A percentile compares a stretch with the other conserved stretches of the same genome.
Conservation (phyloP, 2,329 filamentous ascomycete species). For the Chrysoporthe puriensis region DNA sequence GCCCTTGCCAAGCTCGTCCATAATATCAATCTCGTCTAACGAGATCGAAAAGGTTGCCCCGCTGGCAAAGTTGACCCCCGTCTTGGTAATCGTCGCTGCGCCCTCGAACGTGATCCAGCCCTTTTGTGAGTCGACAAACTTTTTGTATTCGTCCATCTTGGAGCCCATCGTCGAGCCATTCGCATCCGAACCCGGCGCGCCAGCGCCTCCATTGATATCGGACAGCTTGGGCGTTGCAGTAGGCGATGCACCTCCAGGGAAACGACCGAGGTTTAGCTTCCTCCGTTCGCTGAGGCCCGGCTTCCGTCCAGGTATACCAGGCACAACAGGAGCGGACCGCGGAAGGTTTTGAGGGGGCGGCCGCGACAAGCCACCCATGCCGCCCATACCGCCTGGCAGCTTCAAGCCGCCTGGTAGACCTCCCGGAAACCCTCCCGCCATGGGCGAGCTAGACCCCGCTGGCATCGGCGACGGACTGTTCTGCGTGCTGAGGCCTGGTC, state of each 20-base stretch:
- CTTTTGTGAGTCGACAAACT: conserved; percentile 89
- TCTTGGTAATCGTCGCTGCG: conserved; percentile 85
- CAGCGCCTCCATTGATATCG: conserved; percentile 40
- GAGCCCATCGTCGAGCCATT: conserved; percentile 48
- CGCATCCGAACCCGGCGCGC: conserved; percentile 33
- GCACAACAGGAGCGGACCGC: conserved; percentile 57
- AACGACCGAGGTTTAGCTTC: conserved; percentile 55
- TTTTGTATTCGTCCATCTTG: conserved; percentile 64
- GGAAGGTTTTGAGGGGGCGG: conserved; percentile 53
- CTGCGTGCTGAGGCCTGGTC: conserved; percentile 22
- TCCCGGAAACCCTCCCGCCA: conserved; percentile 40
- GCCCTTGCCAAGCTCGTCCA: conserved; percentile 94
- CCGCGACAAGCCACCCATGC: conserved; percentile 42
- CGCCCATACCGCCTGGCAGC: conserved; percentile 38
- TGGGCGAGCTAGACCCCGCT: conserved; percentile 35
- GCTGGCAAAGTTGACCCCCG: conserved; percentile 89
- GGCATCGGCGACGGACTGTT: conserved; percentile 34
- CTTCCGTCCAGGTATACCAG: conserved; percentile 41
- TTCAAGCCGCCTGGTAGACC: conserved; percentile 49
- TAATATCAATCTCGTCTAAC: conserved; percentile 88
- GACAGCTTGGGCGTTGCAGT: conserved; percentile 48
- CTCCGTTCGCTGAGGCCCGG: conserved; percentile 70
- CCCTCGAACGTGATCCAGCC: conserved; percentile 92
- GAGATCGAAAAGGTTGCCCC: conserved; percentile 93
- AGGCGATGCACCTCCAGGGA: conserved; percentile 42